A percentile compares a stretch with the other conserved stretches of the same genome.
Evolutionary conservation across 495 filamentous ascomycete genomes (phyloP).

Genomic region (Lophium mytilinum): DNA sequence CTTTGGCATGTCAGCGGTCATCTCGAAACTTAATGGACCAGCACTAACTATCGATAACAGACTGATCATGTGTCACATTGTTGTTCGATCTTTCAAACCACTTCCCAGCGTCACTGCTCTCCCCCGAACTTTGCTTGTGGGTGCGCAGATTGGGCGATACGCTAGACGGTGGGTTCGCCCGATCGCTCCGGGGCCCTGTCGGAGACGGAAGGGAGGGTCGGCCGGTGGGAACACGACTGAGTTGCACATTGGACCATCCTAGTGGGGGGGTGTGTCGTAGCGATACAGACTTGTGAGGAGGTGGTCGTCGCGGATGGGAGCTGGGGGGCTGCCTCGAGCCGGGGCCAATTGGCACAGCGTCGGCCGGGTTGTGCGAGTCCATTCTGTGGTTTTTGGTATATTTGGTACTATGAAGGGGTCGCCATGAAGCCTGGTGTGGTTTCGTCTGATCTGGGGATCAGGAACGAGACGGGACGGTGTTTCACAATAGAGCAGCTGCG

Average conservation of each 20-base stretch:
- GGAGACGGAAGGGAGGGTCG: slow-evolving; percentile 2
- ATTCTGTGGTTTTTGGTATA: no score
- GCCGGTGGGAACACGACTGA: no score
- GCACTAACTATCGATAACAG: slow-evolving; percentile 28
- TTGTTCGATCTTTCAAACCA: slow-evolving; percentile 39
- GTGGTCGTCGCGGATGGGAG: slow-evolving; percentile 26
- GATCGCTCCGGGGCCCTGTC: slow-evolving; percentile 7
- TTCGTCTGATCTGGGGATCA: no score
- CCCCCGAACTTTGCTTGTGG: slow-evolving; percentile 32
- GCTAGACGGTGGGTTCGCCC: slow-evolving; percentile 1
- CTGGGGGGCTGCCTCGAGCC: neutral
- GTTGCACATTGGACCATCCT: no score
- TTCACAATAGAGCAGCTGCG: no score
- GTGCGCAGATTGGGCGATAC: slow-evolving; percentile 1
- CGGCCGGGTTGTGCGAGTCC: no score
- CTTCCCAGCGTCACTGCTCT: slow-evolving; percentile 36
- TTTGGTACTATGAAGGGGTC: no score
- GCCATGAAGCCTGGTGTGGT: no score
- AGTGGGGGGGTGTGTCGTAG: slow-evolving; percentile 24
- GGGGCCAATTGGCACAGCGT: neutral
- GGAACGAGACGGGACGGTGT: no score
- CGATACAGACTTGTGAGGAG: slow-evolving; percentile 30
- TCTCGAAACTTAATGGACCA: neutral
- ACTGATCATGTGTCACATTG: slow-evolving; percentile 20
- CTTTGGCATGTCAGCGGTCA: slow-evolving; percentile 1